Conservation (phyloP, 352 stramenopile genomes). For the Pseudoperonospora humuli region DNA sequence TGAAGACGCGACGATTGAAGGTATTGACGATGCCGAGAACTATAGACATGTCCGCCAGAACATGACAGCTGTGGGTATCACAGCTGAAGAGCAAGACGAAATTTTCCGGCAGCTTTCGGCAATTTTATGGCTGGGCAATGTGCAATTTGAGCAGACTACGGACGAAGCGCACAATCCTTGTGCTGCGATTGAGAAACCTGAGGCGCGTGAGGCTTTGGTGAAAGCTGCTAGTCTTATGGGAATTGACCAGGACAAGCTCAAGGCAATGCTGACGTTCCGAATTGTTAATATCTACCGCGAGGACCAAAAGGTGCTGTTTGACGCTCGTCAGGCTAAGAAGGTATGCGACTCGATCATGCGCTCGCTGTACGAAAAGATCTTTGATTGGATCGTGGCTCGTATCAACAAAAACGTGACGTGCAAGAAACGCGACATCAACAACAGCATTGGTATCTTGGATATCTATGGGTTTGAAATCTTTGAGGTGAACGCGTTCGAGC, state of each 20-base stretch:
- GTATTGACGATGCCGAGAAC: conserved; percentile 67
- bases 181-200: conserved; percentile 48
- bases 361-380: conserved; percentile 86
- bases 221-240: conserved; percentile 57
- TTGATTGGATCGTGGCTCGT: conserved; percentile 81
- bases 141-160: conserved; percentile 66
- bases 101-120: conserved; percentile 77
- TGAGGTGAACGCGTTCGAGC: conserved; percentile 85
- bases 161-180: conserved; percentile 72
- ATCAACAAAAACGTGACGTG: conserved; percentile 82
- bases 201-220: conserved; percentile 42
- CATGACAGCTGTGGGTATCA: conserved; percentile 65
- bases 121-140: conserved; percentile 82
- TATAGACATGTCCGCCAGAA: conserved; percentile 52
- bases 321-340: conserved; percentile 69
- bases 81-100: conserved; percentile 51
- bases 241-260: conserved; percentile 50
- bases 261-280: conserved; percentile 68
- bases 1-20: conserved; percentile 57
- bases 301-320: conserved; percentile 72
- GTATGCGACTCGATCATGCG: conserved; percentile 81
- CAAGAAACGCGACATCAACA: conserved; percentile 49
- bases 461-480: conserved; percentile 91
- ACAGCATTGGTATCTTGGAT: conserved; percentile 84
- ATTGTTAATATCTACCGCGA: conserved; percentile 75